These are phyloP conservation scores for Neophaeococcomyces aloes DNA, from an alignment of 2,329 filamentous ascomycete species.

Conservation along the genomic window DNA sequence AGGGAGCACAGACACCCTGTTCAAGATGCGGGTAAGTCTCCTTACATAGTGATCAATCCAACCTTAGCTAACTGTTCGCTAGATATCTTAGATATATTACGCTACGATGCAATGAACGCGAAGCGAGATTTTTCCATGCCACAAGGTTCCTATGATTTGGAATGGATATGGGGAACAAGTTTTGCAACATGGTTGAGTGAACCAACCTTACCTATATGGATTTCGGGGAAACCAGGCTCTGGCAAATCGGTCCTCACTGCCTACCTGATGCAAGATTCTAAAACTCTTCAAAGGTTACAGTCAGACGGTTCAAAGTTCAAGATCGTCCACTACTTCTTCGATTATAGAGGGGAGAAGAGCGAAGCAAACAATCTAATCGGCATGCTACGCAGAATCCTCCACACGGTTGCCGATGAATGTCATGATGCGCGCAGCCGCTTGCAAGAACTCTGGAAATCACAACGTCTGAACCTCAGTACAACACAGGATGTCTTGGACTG, in stretches of 20 bases:
- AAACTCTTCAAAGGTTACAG: background rate
- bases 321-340: background rate
- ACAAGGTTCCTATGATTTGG: too few species aligned
- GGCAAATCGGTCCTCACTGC: slow-evolving; percentile 36
- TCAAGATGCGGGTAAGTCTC: too few species aligned
- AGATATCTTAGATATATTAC: too few species aligned
- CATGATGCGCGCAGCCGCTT: background rate
- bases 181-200: background rate
- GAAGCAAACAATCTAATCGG: background rate
- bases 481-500: background rate
- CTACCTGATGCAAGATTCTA: background rate
- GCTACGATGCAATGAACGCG: too few species aligned
- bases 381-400: background rate
- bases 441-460: background rate
- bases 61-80: too few species aligned
- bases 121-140: too few species aligned
- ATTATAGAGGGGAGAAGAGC: background rate
- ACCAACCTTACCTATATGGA: background rate
- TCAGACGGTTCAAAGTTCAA: background rate
- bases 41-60: too few species aligned
- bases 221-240: slow-evolving; percentile 31
- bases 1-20: too few species aligned
- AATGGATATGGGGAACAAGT: background rate
- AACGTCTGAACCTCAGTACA: background rate
- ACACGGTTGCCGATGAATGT: background rate